Evolutionary conservation across 2,329 filamentous ascomycete genomes (phyloP), one percentile per base, ranked within the genome.

Genomic region (Nothophaeocryptopus gaeumannii): DNA sequence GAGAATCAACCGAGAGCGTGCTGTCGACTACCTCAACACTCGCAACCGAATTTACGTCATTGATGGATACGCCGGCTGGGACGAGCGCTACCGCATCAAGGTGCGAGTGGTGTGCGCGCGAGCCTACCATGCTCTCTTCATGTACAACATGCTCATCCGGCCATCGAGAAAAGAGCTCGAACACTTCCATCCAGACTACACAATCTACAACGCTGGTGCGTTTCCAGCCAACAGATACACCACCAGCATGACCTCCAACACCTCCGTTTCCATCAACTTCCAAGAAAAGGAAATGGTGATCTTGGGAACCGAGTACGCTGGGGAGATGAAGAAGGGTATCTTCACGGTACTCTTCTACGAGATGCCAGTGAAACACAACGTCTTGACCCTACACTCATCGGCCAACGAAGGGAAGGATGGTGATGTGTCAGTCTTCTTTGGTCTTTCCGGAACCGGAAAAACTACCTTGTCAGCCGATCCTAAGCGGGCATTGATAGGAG

Each of bases 211-310:
- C 72, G 93, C 91, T 57, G 93, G 93, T 63, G 89, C 89, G 56
- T 99, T 99, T 87, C 93, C 93, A 39, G 93, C 93, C 70, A 99
- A 99, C 80, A 85, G 92, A 74, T 99, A 86, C 77, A 99, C 93
- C 53, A 88, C 90, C 72, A 91, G 93, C 68, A 99, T 99, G 93
- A 99, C 93, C 66, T 97, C 93, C 14, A 89, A 89, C 56, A 99
- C 93, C 45, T 99, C 93, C 8, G 92, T 99, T 45, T 87, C 93
- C 63, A 95, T 99, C 79, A 99, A 99, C 84, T 99, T 99, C 67
- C 88, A 87, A 69, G 91, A 96, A 70, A 96, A 96, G 85, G 93
- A 99, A 82, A 99, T 99, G 93, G 93, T 99, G 63, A 99, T 99
- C 71, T 85, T 99, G 50, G 93, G 93, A 72, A 99, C 93, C 32